These are phyloP conservation scores for Sclerotiophoma versabilis DNA, from an alignment of 2,329 filamentous ascomycete species.

Conservation along the genomic window DNA sequence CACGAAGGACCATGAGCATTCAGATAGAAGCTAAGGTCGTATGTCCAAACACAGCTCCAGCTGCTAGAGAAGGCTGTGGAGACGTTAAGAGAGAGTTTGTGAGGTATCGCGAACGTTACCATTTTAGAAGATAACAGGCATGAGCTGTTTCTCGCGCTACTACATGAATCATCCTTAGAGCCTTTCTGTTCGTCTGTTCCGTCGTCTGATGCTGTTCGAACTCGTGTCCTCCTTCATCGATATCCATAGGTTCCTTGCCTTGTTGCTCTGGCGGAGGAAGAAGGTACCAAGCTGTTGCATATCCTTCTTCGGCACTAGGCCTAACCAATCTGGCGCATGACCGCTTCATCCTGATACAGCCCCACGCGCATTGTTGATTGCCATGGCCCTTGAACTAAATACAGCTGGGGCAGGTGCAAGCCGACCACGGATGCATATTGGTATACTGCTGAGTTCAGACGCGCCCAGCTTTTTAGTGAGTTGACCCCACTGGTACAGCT, in stretches of 20 bases:
- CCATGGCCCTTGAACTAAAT: not conserved
- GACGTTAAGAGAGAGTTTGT: no score
- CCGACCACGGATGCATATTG: not conserved
- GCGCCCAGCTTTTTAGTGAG: not conserved
- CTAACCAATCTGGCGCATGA: not conserved
- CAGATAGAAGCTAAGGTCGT: no score
- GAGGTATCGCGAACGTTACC: no score
- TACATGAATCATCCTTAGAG: not conserved
- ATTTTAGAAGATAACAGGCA: no score
- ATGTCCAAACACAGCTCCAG: no score
- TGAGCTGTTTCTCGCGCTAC: no score
- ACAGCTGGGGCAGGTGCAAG: not conserved
- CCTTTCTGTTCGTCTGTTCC: not conserved
- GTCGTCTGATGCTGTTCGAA: not conserved
- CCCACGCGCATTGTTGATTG: not conserved
- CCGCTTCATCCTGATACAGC: not conserved
- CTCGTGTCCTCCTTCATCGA: not conserved
- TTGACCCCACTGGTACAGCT: not conserved
- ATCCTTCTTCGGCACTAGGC: not conserved
- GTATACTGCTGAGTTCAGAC: not conserved
- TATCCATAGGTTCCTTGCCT: not conserved
- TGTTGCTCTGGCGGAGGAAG: not conserved
- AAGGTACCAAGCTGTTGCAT: not conserved
- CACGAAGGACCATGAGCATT: no score
- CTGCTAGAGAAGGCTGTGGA: no score